Percentiles rank a stretch among this genome's conserved stretches.
Conservation (phyloP, 2,329 filamentous ascomycete species). For the Aspergillus sp. region DNA sequence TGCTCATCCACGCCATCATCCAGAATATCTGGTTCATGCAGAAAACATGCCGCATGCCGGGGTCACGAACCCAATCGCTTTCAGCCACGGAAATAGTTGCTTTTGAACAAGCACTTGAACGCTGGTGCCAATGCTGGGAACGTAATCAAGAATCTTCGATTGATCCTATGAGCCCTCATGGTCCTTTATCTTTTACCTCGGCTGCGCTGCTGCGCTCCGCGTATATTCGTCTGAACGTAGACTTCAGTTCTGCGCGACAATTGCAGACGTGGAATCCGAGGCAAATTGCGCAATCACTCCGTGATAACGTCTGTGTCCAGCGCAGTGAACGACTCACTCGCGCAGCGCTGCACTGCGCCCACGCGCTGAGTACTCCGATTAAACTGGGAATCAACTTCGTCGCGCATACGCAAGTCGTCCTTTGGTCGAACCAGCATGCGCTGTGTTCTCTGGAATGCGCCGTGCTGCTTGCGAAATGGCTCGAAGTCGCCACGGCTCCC, state of each 20-base stretch:
- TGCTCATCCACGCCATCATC: conserved; percentile 27
- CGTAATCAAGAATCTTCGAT: conserved; percentile 29
- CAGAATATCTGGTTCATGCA: conserved; percentile 30
- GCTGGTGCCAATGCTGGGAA: conserved; percentile 32
- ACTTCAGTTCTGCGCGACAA: conserved; percentile 26
- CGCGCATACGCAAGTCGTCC: conserved; percentile 49
- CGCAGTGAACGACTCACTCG: conserved; percentile 40
- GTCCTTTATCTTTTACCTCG: conserved; percentile 28
- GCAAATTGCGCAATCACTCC: conserved; percentile 24
- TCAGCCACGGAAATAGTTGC: conserved; percentile 19
- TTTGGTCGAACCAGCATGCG: conserved; percentile 53
- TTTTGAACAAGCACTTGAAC: conserved; percentile 26
- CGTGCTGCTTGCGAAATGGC: conserved; percentile 46
- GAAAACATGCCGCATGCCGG: conserved; percentile 22
- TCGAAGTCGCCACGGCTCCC: conserved; percentile 22
- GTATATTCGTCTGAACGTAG: conserved; percentile 29
- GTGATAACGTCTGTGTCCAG: conserved; percentile 32
- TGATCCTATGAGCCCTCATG: conserved; percentile 28
- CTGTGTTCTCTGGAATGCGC: conserved; percentile 51
- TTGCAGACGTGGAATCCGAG: conserved; percentile 27
- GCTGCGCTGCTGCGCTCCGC: conserved; percentile 26
- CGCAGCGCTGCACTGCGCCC: conserved; percentile 48
- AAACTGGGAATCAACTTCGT: conserved; percentile 50
- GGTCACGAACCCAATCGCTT: conserved; percentile 15
- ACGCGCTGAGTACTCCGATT: conserved; percentile 51